A percentile compares a stretch with the other conserved stretches of the same genome.
Evolutionary conservation across 2,329 filamentous ascomycete genomes (phyloP).

Genomic region (Fusarium sp.): DNA sequence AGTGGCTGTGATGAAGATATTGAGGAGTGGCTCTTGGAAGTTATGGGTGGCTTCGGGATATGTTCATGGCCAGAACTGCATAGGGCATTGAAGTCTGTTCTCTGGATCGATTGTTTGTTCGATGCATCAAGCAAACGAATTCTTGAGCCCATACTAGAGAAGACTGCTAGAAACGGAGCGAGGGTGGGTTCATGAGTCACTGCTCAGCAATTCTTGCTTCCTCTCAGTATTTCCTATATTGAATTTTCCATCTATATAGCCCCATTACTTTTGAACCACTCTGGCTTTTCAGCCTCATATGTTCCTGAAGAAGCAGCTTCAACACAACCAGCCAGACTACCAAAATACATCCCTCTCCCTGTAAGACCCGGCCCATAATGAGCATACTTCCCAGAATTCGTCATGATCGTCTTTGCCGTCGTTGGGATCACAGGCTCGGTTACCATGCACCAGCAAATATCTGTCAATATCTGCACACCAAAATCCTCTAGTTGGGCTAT

Average conservation of each 20-base stretch:
- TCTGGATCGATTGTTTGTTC: conserved; percentile 30
- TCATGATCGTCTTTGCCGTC: conserved; percentile 10
- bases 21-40: background rate
- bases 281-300: background rate
- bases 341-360: conserved; percentile 36
- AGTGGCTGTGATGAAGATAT: accelerated
- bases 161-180: background rate
- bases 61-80: conserved; percentile 10
- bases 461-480: conserved; percentile 16
- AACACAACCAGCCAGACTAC: conserved; percentile 36
- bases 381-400: conserved; percentile 32
- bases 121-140: background rate
- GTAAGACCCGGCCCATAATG: conserved; percentile 30
- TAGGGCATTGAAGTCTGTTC: background rate
- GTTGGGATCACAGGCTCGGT: conserved; percentile 21
- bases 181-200: too few relatives aligned
- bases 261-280: background rate
- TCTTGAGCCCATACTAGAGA: background rate
- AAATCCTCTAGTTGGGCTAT: conserved; percentile 5
- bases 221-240: background rate
- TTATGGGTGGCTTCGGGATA: background rate
- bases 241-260: background rate
- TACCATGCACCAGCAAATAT: conserved; percentile 32
- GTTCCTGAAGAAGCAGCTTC: conserved; percentile 29
- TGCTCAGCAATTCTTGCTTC: background rate